Evolutionary conservation across 2,329 filamentous ascomycete species (phyloP), one percentile per base, ranked within the genome.

Genomic region (Fusarium lyarnte): DNA sequence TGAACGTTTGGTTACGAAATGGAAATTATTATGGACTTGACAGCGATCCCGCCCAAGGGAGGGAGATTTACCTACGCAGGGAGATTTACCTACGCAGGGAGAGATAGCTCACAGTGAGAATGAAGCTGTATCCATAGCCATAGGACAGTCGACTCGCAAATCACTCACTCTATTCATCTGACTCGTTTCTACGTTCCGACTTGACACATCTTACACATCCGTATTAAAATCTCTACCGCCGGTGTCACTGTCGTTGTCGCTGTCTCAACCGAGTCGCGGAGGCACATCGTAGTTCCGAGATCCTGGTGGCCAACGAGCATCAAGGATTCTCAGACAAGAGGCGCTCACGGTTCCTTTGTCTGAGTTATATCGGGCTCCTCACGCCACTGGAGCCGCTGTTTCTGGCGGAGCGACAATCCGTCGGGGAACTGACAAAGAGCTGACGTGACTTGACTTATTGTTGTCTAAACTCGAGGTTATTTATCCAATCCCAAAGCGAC

Each of bases 241-340:
- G 36, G 21, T 29, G 54, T 36, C 41, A 29, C 54, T 49, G 21
- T 49, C 17, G 41, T 16, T 27, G 41, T 77, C 70, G 58, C 59
- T 76, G 74, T 77, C 75, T 76, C 74, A 76, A 75, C 70, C 60
- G 46, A 59, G 47, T 55, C 59, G 52, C 51, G 59, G 73, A 76
- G 65, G 60, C 63, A 74, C 65, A 61, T 69, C 62, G 53, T 42
- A 47, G 51, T 63, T 73, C 73, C 58, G 69, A 66, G 46, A n/a
- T 35, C 51, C 49, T 57, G 63, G 64, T 29, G 62, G 33, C 59
- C 52, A 74, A 60, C 63, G 51, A 70, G 62, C 66, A 57, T 72
- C 58, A 33, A 69, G 54, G 54, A 60, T 60, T 64, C 46, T 68
- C 54, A 71, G 67, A 74, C 67, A 69, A 69, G 58, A 72, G 63